Conservation (phyloP, 306 rosid genomes). For the Prunus kanzakura region DNA sequence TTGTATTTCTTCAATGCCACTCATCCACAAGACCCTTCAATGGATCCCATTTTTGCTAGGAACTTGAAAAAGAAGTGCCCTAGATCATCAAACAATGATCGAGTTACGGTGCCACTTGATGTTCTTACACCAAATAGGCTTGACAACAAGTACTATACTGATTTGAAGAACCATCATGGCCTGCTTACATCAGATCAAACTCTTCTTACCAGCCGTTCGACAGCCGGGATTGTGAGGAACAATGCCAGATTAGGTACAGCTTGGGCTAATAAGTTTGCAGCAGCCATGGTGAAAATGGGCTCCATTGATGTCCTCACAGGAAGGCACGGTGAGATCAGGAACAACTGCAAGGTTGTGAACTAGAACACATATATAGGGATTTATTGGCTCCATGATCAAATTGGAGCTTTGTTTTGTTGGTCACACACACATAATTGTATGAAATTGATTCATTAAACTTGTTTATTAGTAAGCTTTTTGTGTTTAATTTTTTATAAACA, state of each 20-base stretch:
- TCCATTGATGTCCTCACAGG: conserved; percentile 30
- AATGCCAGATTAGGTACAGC: conserved; percentile 12
- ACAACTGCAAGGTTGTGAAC: conserved; percentile 12
- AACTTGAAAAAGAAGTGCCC: conserved; percentile 31
- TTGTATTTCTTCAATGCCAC: conserved; percentile 32
- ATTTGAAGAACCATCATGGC: conserved; percentile 22
- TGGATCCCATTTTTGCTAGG: conserved; percentile 22
- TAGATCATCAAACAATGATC: background rate
- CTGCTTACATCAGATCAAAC: conserved; percentile 29
- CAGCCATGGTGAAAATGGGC: conserved; percentile 45
- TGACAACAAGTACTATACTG: conserved; percentile 20
- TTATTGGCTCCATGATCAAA: background rate
- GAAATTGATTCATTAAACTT: too few species aligned
- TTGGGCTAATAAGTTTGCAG: conserved; percentile 32
- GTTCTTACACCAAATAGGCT: conserved; percentile 16
- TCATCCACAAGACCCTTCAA: conserved; percentile 32
- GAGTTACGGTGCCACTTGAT: conserved; percentile 12
- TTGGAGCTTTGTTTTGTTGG: background rate
- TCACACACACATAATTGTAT: too few species aligned
- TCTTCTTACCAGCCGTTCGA: conserved; percentile 20
- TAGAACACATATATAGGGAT: background rate
- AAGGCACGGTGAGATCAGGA: conserved; percentile 33
- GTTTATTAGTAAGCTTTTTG: too few species aligned
- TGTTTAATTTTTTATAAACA: too few species aligned
- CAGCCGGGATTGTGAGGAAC: conserved; percentile 16